Evolutionary conservation across 768 basidiomycete genomes (phyloP), one percentile per base, ranked within the genome.

Genomic region (Tylopilus vinaceipallidus): DNA sequence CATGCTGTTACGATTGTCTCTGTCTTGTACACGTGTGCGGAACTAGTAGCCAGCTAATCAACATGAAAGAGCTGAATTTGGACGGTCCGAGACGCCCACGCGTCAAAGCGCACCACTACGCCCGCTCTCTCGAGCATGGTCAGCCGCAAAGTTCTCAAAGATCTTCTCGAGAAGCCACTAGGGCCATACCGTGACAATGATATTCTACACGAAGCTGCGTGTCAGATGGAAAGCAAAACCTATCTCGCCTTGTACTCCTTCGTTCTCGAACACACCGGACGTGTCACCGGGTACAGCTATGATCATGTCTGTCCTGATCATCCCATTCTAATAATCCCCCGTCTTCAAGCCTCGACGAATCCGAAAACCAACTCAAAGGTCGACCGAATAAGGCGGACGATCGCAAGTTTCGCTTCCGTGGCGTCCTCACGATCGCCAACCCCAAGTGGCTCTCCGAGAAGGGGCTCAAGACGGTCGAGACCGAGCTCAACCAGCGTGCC

Each of bases 361-460:
- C 77, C 6, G 79, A 81, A 52, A 67, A 55, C 30, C 65, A 73
- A 3, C 47, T 64, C 29, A 42, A 59, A 1, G 68, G 70, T 13
- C 67, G n/a, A n/a, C n/a, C n/a, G n/a, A n/a, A n/a, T n/a, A n/a
- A n/a, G n/a, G n/a, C 12, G 10, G 66, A 68, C 47, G 16, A 55
- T 30, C 62, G 68, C 50, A 57, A 27, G 42, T 73, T 82, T 17
- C 67, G 73, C 11, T 81, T 84, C 52, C 77, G 74, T 27, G 84
- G 83, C 0, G 56, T 75, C 6, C 66, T 86, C 1, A 70, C 71
- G 33, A 73, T 86, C 50, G 57, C 68, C 3, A 49, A 66, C 2
- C 68, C 79, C 1, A 54, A 64, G 1, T 83, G 81, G 75, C 74
- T 87, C 19, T 78, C 82, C 1, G 66, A 69, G 0, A 58, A 58